These are phyloP conservation scores for Candida koratica DNA, from an alignment of 805 yeast species.

Conservation along the genomic window DNA sequence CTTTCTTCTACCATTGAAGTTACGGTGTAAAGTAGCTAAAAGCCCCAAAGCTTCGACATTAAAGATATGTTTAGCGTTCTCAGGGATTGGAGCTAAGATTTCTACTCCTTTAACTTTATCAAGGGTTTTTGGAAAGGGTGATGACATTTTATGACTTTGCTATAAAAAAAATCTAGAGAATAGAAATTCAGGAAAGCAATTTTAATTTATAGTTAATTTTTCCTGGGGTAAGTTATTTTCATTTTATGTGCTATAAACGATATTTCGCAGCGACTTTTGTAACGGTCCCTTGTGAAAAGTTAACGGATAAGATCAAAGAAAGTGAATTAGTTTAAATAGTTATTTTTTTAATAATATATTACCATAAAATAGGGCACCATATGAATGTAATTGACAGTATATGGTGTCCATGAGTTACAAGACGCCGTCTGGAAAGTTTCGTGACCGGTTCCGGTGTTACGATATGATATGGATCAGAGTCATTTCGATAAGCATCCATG, in stretches of 20 bases:
- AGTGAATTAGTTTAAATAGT: too few species aligned
- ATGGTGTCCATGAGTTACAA: too few species aligned
- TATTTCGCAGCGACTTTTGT: constrained; percentile 7
- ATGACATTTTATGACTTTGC: constrained; percentile 22
- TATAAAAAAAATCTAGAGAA: constrained; percentile 1
- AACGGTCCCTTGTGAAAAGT: constrained; percentile 8
- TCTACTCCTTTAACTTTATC: constrained; percentile 50
- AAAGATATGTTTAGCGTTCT: constrained; percentile 50
- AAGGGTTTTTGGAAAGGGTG: constrained; percentile 44
- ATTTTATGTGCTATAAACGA: constrained; percentile 5
- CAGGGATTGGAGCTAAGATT: constrained; percentile 49
- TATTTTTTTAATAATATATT: too few species aligned
- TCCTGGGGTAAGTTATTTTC: constrained; percentile 5
- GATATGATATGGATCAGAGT: constrained; percentile 1
- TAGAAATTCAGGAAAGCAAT: constrained; percentile 7
- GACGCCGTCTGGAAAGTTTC: too few species aligned
- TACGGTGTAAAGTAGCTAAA: constrained; percentile 68
- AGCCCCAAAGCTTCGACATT: constrained; percentile 63
- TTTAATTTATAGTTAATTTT: constrained; percentile 7
- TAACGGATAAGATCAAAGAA: constrained; percentile 1
- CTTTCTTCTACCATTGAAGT: constrained; percentile 61
- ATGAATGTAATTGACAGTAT: too few species aligned
- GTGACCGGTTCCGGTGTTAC: too few species aligned
- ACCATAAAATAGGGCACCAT: too few species aligned
- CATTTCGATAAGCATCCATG: constrained; percentile 5